Evolutionary conservation across 768 basidiomycete genomes (phyloP).

Genomic region (Kwoniella sp.): DNA sequence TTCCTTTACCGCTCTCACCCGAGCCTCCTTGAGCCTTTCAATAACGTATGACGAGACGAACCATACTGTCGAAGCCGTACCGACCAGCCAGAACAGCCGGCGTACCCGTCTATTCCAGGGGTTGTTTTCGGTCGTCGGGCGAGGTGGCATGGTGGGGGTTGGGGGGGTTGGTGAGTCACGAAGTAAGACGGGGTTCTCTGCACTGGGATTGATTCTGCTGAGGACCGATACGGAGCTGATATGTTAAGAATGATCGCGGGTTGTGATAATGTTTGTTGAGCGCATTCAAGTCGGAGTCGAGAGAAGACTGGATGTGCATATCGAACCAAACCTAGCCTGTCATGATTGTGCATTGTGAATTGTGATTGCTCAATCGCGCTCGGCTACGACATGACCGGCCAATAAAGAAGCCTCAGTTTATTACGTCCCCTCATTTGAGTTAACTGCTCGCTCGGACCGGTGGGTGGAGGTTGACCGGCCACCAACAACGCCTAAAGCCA

Average conservation of each 20-base stretch:
- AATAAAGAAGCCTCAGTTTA: too few species aligned
- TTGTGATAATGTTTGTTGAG: too few species aligned
- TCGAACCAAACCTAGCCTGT: too few species aligned
- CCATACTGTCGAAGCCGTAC: conserved; percentile 40
- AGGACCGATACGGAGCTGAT: too few species aligned
- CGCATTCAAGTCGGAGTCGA: too few species aligned
- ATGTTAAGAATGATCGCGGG: too few species aligned
- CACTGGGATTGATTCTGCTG: too few species aligned
- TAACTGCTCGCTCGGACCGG: background rate
- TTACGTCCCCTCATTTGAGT: background rate
- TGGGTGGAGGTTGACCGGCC: conserved; percentile 1
- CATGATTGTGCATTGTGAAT: too few species aligned
- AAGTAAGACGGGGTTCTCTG: too few species aligned
- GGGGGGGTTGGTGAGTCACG: background rate
- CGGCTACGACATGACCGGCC: background rate
- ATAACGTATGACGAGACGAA: conserved; percentile 39
- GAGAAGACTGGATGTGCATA: too few species aligned
- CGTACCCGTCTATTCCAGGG: conserved; percentile 40
- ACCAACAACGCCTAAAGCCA: background rate
- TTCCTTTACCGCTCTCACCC: conserved; percentile 38
- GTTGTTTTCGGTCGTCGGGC: conserved; percentile 4
- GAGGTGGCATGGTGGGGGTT: conserved; percentile 2
- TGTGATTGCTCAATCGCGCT: too few species aligned
- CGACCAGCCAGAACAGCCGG: conserved; percentile 32
- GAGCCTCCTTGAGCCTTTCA: conserved; percentile 39